Evolutionary conservation across 139 green algal species (phyloP).

Genomic region (Penium margaritaceum): DNA sequence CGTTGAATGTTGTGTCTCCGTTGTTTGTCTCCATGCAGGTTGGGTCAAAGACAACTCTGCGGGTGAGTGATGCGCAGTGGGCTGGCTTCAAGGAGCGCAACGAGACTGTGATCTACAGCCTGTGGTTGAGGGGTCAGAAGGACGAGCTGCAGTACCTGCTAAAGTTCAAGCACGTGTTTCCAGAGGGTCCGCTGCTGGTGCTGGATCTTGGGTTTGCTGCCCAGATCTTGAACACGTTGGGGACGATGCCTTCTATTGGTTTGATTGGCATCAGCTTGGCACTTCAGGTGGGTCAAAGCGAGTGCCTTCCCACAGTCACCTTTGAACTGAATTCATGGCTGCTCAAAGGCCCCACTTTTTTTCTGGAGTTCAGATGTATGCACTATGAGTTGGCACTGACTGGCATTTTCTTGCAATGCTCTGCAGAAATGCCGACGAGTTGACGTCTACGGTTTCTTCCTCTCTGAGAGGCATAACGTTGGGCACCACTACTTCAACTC

Average conservation of each 20-base stretch:
- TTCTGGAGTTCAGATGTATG: no score
- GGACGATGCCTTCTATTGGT: slow-evolving; percentile 16
- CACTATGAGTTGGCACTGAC: no score
- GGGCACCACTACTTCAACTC: slow-evolving; percentile 17
- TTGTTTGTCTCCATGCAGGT: slow-evolving; percentile 20
- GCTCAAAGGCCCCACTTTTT: no score
- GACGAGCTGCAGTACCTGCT: slow-evolving; percentile 17
- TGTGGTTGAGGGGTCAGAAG: slow-evolving; percentile 11
- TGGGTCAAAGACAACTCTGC: slow-evolving; percentile 2
- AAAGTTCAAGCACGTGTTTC: slow-evolving; percentile 25
- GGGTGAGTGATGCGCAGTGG: slow-evolving; percentile 13
- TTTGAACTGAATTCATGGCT: no score
- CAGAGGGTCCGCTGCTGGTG: not conserved
- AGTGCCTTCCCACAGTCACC: no score
- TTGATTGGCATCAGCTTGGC: slow-evolving; percentile 19
- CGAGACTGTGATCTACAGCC: slow-evolving; percentile 26
- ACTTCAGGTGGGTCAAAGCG: slow-evolving; percentile 26
- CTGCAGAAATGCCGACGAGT: slow-evolving; percentile 27
- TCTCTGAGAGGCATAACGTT: slow-evolving; percentile 6
- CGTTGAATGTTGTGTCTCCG: no score
- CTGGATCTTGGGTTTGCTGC: slow-evolving; percentile 5
- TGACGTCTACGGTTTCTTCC: slow-evolving; percentile 21
- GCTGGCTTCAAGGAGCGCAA: slow-evolving; percentile 31
- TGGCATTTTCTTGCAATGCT: no score
- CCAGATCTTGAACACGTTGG: slow-evolving; percentile 18